Percentiles rank a stretch among this genome's conserved stretches.
Conservation (phyloP, 2,329 filamentous ascomycete genomes). For the Saccharata proteae region DNA sequence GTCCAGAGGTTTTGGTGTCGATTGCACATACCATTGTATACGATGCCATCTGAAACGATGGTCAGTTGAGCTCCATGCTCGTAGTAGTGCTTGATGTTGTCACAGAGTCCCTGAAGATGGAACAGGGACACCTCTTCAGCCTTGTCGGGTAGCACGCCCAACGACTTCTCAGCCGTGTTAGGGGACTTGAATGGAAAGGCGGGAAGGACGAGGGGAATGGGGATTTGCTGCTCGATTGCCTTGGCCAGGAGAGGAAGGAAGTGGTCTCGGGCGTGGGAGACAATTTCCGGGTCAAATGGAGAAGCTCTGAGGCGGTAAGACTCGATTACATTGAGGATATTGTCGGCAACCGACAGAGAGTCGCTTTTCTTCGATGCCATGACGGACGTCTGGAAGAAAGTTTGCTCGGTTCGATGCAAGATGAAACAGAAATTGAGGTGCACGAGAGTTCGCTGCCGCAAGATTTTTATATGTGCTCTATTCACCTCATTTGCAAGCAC, state of each 20-base stretch:
- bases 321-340: constrained; percentile 7
- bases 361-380: no score
- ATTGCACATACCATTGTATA: constrained; percentile 23
- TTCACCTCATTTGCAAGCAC: no score
- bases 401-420: no score
- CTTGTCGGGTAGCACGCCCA: constrained; percentile 35
- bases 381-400: no score
- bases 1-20: neutral
- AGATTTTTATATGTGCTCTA: no score
- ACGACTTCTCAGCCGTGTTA: constrained; percentile 41
- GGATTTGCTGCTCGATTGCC: constrained; percentile 17
- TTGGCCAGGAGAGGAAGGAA: constrained; percentile 7
- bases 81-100: constrained; percentile 27
- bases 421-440: no score
- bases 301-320: constrained; percentile 7
- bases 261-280: constrained; percentile 3
- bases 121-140: constrained; percentile 31
- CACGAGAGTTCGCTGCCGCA: no score
- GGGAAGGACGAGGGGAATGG: constrained; percentile 30
- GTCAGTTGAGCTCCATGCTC: constrained; percentile 28
- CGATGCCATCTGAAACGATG: constrained; percentile 33
- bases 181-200: constrained; percentile 52
- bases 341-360: constrained; percentile 3
- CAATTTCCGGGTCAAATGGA: constrained; percentile 7
- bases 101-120: constrained; percentile 29